These are phyloP conservation scores for Hypoxylon sp. DNA, from an alignment of 2,329 filamentous ascomycete species.

Conservation along the genomic window DNA sequence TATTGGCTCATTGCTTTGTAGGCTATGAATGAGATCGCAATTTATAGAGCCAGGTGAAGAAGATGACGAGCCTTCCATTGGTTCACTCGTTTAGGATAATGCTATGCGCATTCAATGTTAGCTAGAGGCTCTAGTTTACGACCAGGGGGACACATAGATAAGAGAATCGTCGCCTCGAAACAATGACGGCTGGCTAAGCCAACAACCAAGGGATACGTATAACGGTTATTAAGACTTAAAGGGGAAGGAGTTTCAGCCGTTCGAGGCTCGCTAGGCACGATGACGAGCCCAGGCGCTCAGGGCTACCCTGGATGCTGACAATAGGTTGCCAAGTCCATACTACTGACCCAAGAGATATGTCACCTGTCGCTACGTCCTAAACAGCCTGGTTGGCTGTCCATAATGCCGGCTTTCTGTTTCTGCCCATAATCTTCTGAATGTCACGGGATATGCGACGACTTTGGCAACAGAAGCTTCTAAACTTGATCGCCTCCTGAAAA, in stretches of 20 bases:
- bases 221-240: slow-evolving; percentile 50
- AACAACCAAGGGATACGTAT: slow-evolving; percentile 2
- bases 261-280: slow-evolving; percentile 35
- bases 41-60: slow-evolving; percentile 47
- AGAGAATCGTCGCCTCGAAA: neutral
- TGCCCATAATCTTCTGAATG: slow-evolving; percentile 36
- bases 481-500: slow-evolving; percentile 43
- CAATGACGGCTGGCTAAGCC: neutral
- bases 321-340: neutral
- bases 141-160: neutral
- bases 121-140: neutral
- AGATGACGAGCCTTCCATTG: slow-evolving; percentile 50
- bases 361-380: slow-evolving; percentile 27
- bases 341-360: neutral
- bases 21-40: slow-evolving; percentile 39
- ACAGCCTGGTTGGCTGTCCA: slow-evolving; percentile 1
- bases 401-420: slow-evolving; percentile 21
- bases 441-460: slow-evolving; percentile 32
- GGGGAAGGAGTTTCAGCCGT: slow-evolving; percentile 45
- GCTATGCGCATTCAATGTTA: slow-evolving; percentile 28
- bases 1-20: slow-evolving; percentile 49
- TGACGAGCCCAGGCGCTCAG: slow-evolving; percentile 12
- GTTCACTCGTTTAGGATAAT: slow-evolving; percentile 50
- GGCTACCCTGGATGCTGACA: slow-evolving; percentile 28
- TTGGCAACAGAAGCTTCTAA: slow-evolving; percentile 27